Evolutionary conservation across 805 yeast species (phyloP).

Genomic region (Priceomyces carsonii): DNA sequence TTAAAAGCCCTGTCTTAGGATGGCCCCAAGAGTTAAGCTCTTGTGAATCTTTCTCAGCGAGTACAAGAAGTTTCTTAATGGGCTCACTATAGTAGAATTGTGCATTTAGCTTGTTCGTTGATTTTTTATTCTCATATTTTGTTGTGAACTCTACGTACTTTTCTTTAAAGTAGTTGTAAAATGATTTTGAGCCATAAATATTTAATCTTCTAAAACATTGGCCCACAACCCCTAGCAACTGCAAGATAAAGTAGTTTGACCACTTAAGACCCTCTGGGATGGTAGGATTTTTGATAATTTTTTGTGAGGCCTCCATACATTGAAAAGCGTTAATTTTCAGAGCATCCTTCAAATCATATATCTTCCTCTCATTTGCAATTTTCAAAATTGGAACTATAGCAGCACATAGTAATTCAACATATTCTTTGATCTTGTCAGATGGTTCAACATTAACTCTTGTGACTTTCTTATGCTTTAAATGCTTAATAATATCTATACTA

Average conservation of each 20-base stretch:
- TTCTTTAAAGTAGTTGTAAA: slow-evolving; percentile 64
- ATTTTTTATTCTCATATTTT: slow-evolving; percentile 56
- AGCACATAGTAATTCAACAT: slow-evolving; percentile 54
- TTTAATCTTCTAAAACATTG: slow-evolving; percentile 67
- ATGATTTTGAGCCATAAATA: slow-evolving; percentile 80
- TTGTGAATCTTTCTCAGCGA: slow-evolving; percentile 43
- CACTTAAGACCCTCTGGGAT: slow-evolving; percentile 73
- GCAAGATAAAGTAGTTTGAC: slow-evolving; percentile 64
- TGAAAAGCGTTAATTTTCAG: slow-evolving; percentile 65
- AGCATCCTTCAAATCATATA: slow-evolving; percentile 69
- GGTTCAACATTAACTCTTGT: slow-evolving; percentile 58
- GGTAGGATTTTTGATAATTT: slow-evolving; percentile 51
- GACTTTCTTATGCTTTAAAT: slow-evolving; percentile 68
- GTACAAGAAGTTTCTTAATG: slow-evolving; percentile 44
- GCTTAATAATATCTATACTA: slow-evolving; percentile 74
- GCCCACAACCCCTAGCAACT: slow-evolving; percentile 68
- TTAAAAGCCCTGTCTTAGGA: slow-evolving; percentile 65
- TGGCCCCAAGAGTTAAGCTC: slow-evolving; percentile 50
- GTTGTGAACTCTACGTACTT: slow-evolving; percentile 59
- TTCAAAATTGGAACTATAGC: slow-evolving; percentile 69
- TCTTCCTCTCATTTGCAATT: slow-evolving; percentile 61
- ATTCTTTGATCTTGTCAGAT: slow-evolving; percentile 54
- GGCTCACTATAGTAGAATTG: slow-evolving; percentile 56
- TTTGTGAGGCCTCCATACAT: slow-evolving; percentile 68
- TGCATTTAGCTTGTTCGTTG: slow-evolving; percentile 63